Evolutionary conservation across 2,329 filamentous ascomycete genomes (phyloP).

Genomic region (Colletotrichum sp.): DNA sequence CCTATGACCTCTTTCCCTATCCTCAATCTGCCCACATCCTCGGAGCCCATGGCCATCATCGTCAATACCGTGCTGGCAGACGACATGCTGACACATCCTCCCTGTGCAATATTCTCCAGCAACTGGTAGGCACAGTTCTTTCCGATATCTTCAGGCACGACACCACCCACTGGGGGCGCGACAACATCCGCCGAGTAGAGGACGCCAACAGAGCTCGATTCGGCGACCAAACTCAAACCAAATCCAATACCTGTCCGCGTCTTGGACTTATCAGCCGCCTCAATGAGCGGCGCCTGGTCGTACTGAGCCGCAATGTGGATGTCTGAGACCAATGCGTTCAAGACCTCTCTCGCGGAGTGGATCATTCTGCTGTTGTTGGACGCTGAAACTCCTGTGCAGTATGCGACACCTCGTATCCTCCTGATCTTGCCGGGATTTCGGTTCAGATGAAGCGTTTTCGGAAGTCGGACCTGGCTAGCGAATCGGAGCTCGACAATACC

Average conservation of each 20-base stretch:
- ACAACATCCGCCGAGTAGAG: conserved; percentile 87
- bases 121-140: conserved; percentile 88
- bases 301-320: conserved; percentile 89
- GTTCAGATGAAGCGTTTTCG: conserved; percentile 89
- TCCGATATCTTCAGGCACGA: conserved; percentile 89
- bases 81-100: conserved; percentile 79
- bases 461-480: conserved; percentile 89
- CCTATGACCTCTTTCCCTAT: conserved; percentile 83
- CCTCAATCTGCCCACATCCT: conserved; percentile 88
- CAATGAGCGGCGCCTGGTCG: conserved; percentile 66
- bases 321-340: conserved; percentile 86
- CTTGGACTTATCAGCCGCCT: conserved; percentile 62
- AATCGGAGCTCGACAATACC: conserved; percentile 95
- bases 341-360: conserved; percentile 81
- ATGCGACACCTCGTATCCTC: conserved; percentile 90
- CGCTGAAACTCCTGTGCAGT: conserved; percentile 88
- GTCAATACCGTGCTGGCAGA: conserved; percentile 79
- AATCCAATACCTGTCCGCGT: conserved; percentile 86
- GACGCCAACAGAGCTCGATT: conserved; percentile 81
- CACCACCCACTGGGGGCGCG: conserved; percentile 77
- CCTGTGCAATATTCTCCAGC: conserved; percentile 80
- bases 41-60: conserved; percentile 97
- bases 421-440: conserved; percentile 85
- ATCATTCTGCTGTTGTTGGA: conserved; percentile 97
- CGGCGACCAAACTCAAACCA: conserved; percentile 87